Evolutionary conservation across 1,284 basidiomycete genomes (phyloP).

Genomic region (Laetiporus sulphureus): DNA sequence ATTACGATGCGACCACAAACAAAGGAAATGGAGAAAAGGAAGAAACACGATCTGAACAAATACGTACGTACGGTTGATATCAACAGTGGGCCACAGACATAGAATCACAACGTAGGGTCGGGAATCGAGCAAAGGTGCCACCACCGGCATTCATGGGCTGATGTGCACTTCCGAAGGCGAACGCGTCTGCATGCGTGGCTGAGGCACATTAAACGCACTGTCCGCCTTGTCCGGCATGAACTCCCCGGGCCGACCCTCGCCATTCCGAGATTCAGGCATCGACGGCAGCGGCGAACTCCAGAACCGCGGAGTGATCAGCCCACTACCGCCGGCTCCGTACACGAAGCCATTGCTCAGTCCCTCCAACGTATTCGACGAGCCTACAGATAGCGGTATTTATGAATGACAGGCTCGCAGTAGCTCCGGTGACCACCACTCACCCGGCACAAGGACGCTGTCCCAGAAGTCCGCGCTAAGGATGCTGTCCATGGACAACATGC

Average conservation of each 20-base stretch:
- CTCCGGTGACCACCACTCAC: slow-evolving; percentile 35
- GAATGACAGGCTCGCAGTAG: background rate
- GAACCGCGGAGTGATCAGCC: slow-evolving; percentile 52
- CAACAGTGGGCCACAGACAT: too few species aligned
- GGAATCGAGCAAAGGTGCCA: too few species aligned
- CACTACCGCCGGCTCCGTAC: slow-evolving; percentile 73
- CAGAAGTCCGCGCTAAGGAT: slow-evolving; percentile 74
- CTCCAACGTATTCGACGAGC: slow-evolving; percentile 71
- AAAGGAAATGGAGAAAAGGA: too few species aligned
- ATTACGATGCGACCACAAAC: too few species aligned
- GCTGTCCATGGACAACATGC: slow-evolving; percentile 69
- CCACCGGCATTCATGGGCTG: slow-evolving; percentile 2
- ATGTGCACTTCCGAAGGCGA: slow-evolving; percentile 3
- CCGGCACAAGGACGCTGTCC: slow-evolving; percentile 79
- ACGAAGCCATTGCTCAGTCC: slow-evolving; percentile 77
- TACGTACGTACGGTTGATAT: too few species aligned
- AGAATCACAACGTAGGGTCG: too few species aligned
- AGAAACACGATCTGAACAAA: too few species aligned
- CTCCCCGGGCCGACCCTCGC: slow-evolving; percentile 8
- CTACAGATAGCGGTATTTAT: slow-evolving; percentile 34
- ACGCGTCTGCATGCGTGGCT: slow-evolving; percentile 1
- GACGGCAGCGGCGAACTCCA: slow-evolving; percentile 31
- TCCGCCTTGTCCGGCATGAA: slow-evolving; percentile 19
- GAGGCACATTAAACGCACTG: slow-evolving; percentile 16
- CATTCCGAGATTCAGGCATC: slow-evolving; percentile 12